phyloP scores from a whole-genome alignment of 495 filamentous ascomycete genomes.

The Aspergillus carlsbadensis region DNA sequence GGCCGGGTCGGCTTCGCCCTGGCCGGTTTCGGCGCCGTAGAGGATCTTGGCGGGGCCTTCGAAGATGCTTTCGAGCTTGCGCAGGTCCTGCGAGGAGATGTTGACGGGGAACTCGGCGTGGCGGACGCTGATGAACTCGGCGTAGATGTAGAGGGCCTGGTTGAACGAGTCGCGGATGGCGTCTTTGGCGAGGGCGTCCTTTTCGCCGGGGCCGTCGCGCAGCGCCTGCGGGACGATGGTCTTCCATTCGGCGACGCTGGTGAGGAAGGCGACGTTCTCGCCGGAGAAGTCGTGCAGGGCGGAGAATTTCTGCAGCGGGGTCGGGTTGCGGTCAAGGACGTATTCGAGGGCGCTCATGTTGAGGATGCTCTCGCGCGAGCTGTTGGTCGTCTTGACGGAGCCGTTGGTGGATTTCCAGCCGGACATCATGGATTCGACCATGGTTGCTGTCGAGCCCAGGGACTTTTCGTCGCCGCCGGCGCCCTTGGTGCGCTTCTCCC shows the following conservation, averaged over 20 bases:
- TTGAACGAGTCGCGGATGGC: slow-evolving; percentile 45
- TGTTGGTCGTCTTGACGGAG: slow-evolving; percentile 27
- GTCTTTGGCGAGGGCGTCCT: slow-evolving; percentile 24
- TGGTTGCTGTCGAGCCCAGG: slow-evolving; percentile 28
- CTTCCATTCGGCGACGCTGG: slow-evolving; percentile 56
- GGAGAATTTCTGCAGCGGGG: slow-evolving; percentile 57
- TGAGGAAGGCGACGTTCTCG: slow-evolving; percentile 68
- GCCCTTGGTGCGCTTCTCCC: slow-evolving; percentile 32
- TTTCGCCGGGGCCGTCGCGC: slow-evolving; percentile 15
- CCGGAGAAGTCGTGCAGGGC: slow-evolving; percentile 63
- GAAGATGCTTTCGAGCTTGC: slow-evolving; percentile 50
- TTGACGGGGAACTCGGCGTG: slow-evolving; percentile 64
- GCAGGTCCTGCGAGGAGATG: slow-evolving; percentile 51
- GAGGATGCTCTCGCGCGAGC: slow-evolving; percentile 41
- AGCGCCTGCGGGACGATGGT: slow-evolving; percentile 20
- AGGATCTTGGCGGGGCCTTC: slow-evolving; percentile 35
- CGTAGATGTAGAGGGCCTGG: slow-evolving; percentile 56
- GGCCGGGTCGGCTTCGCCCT: slow-evolving; percentile 27
- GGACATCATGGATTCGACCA: slow-evolving; percentile 34
- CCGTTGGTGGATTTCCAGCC: slow-evolving; percentile 33
- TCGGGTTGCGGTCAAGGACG: slow-evolving; percentile 53
- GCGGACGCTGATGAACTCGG: slow-evolving; percentile 52
- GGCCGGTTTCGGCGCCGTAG: slow-evolving; percentile 30
- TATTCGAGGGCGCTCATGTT: slow-evolving; percentile 61
- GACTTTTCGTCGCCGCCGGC: slow-evolving; percentile 26